phyloP scores from a whole-genome alignment of 192 early-diverging fungal genomes.

The Mortierella hygrophila region DNA sequence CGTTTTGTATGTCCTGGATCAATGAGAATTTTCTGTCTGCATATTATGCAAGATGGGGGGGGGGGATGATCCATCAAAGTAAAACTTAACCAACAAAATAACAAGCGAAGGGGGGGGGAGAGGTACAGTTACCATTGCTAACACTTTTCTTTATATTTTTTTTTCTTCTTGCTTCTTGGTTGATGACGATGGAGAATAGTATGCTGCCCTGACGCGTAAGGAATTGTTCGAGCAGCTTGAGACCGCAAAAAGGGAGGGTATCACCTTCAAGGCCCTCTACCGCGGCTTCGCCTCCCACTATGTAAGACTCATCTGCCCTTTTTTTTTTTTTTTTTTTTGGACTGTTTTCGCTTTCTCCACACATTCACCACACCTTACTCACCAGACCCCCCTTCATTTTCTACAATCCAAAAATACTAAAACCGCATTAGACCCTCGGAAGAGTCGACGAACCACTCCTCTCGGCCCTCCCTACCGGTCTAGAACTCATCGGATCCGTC shows the following conservation, averaged over 20 bases:
- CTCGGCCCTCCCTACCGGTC: conserved; percentile 34
- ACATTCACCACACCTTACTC: no score
- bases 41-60: no score
- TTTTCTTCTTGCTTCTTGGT: not conserved
- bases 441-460: conserved; percentile 52
- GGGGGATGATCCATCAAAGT: no score
- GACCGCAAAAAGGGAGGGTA: conserved; percentile 29
- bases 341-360: not conserved
- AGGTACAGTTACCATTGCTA: no score
- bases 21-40: no score
- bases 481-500: conserved; percentile 36
- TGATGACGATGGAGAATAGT: conserved; percentile 14
- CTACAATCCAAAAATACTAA: not conserved
- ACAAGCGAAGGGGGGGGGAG: no score
- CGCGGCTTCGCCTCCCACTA: conserved; percentile 50
- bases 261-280: conserved; percentile 45
- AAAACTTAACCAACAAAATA: no score
- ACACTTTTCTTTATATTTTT: not conserved
- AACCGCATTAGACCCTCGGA: conserved; percentile 37
- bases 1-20: no score
- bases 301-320: conserved; percentile 1
- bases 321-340: not conserved
- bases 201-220: conserved; percentile 33
- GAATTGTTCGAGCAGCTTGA: conserved; percentile 35
- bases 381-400: not conserved